Base-by-base conservation (phyloP, 257 asterid genomes). In the Solanum megistacrolobum region DNA sequence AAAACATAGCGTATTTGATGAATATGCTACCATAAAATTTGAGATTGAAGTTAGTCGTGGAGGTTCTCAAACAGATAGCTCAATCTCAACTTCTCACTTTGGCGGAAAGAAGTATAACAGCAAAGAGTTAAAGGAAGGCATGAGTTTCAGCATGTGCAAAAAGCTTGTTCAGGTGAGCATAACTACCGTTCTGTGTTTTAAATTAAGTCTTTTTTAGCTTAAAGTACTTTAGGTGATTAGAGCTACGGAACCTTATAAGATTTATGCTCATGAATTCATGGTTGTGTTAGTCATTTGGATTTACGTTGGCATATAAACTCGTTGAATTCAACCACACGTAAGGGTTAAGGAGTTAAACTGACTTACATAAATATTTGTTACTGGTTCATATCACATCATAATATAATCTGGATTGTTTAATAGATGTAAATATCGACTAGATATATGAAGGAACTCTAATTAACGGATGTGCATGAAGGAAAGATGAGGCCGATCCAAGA, bases 61-160 rank as follows among this genome's bases (percentile, higher is more conserved):
- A 88, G 92, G 88, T 58, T 89, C 89, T 88, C 88, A 62, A 83
- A 74, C 83, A 27, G 88, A 82, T 31, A 90, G 31, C 87, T 89
- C 90, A 10, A 27, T 88, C 25, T 86, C 91, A 43, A 85, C 87
- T 16, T 78, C 55, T 32, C 88, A 81, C 66, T 81, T 89, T 34
- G 91, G 90, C 16, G 89, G 91, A 66, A 84, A 89, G 84, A 86
- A 82, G 86, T 68, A 87, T 21, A 92, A 84, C 86, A 85, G 83
- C 90, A 90, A 89, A 82, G 92, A 90, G 66, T 62, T 81, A 73
- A 92, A 89, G 89, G 92, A 89, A 89, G 92, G 92, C 81, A 81
- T 92, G 89, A 92, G 92, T 89, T 92, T 89, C 87, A 87, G 84
- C 87, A 92, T 90, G 92, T 92, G 92, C 89, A 90, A 88, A 88